phyloP scores from a whole-genome alignment of 1,139 yeast species.

The Pichia sp. region DNA sequence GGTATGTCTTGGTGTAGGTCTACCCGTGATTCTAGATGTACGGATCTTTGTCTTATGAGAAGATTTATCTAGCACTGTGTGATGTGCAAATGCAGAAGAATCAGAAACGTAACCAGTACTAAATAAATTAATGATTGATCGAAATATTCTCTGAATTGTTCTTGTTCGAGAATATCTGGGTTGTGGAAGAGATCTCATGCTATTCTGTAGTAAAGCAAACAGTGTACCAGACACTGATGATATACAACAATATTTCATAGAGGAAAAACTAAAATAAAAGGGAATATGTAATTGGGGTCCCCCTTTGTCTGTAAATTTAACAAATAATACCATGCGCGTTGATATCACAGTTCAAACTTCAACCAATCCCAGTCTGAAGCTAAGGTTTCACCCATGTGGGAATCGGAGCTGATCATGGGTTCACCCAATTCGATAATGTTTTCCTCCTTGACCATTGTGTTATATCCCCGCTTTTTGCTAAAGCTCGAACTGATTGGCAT shows the following conservation, averaged over 20 bases:
- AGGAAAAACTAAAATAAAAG: background rate
- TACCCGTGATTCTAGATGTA: conserved; percentile 27
- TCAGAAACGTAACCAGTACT: conserved; percentile 31
- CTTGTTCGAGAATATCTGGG: conserved; percentile 30
- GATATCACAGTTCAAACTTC: conserved; percentile 26
- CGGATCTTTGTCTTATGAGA: conserved; percentile 26
- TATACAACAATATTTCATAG: no score
- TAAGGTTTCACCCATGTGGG: conserved; percentile 31
- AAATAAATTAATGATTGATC: conserved; percentile 26
- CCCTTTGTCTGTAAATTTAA: no score
- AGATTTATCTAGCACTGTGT: conserved; percentile 19
- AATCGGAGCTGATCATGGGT: conserved; percentile 19
- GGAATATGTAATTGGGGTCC: background rate
- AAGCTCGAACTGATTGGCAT: conserved; percentile 5
- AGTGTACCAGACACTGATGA: background rate
- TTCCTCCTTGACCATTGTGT: conserved; percentile 9
- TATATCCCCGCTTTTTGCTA: conserved; percentile 10
- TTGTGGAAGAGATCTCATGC: conserved; percentile 32
- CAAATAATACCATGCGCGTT: background rate
- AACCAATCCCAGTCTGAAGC: conserved; percentile 33
- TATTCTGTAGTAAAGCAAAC: background rate
- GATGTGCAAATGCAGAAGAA: conserved; percentile 27
- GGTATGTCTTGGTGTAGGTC: conserved; percentile 27
- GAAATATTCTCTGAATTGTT: conserved; percentile 27
- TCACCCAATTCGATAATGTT: conserved; percentile 15